Evolutionary conservation across 345 rosid genomes (phyloP), one percentile per base, ranked within the genome.

Genomic region (Sisymbrium irio): DNA sequence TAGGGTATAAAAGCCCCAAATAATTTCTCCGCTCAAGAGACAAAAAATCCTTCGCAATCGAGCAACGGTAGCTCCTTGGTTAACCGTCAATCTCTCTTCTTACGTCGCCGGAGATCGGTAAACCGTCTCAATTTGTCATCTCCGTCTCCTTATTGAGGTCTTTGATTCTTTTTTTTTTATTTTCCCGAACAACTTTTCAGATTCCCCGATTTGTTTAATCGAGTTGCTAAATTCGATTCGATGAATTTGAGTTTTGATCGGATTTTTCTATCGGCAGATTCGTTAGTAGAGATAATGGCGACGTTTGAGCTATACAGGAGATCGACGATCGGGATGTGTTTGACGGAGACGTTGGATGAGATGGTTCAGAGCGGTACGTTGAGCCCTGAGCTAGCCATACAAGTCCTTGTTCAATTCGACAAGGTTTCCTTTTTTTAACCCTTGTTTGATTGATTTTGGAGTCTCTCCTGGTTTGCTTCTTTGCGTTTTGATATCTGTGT

Each of bases 261-360:
- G 18, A 40, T 50, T 55, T 35, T 27, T 55, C 30, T 33, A 28
- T 40, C 18, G 22, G 14, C 44, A 61, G 56, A 51, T 54, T 54
- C 79, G 79, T 84, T 82, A 54, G 54, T 37, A 41, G 62, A 87
- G 62, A 87, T 32, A 72, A 95, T 90, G 99, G 96, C 91, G 79
- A 90, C 99, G 79, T 92, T 95, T 80, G 98, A 95, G 89, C 84
- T 95, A 27, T 95, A 95, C 77, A 83, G 99, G 79, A 83, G 96
- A 68, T 95, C 99, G 65, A 89, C 99, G 66, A 90, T 95, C 69
- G 98, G 97, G 39, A 92, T 90, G 98, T 95, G 99, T 77, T 63
- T 95, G 85, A 95, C 97, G 46, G 98, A 95, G 83, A 87, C 96
- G 9, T 79, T 95, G 33, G 98, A 95, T 22, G 99, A 92, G 86